Base-by-base conservation (phyloP, 139 green algal species). In the Picochlorum costavermella region DNA sequence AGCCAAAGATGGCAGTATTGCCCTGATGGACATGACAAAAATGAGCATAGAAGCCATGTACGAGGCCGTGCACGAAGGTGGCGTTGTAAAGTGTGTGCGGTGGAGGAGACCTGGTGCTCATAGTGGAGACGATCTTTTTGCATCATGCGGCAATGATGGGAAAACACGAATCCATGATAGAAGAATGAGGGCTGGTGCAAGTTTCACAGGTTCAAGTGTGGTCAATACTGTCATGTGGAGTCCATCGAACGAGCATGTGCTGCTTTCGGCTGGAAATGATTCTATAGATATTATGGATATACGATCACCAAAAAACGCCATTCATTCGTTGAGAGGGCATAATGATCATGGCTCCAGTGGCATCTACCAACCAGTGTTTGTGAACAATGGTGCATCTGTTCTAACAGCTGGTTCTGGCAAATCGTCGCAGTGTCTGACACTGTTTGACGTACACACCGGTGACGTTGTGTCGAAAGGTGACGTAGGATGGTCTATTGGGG, bases 291-390 rank as follows among this genome's bases (percentile, higher is more conserved):
- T 77, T 59, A 36, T 78, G 11, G 72, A 78, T 61, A 49, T 76
- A 28, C 65, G 72, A 16, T 43, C 6, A 20, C 68, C 72, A 6
- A 26, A n/a, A 4, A 53, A 62, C 45, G 61, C 69, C 11, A 51
- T 78, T 51, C 51, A 67, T 50, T 14, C 20, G 13, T 31, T 71
- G 11, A 14, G n/a, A 36, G 72, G 72, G 2, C 72, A 77, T 48
- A 50, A 14, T 12, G 48, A 48, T 26, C 65, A 67, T 17, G 12
- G 50, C 20, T 50, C 70, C 1, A 8, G 2, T 6, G 10, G 28
- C 23, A 78, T 78, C 37, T 78, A 78, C 51, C 72, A 78, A 60
- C 72, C 72, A 20, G n/a, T 37, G 1, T 78, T 76, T 48, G 61
- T 78, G 31, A 30, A 48, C 6, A 45, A 67, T 30, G 68, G 68